Percentiles rank a stretch among this genome's conserved stretches.
Conservation (phyloP, 225 moss, liverwort and hornwort species). For the Climacium dendroides region DNA sequence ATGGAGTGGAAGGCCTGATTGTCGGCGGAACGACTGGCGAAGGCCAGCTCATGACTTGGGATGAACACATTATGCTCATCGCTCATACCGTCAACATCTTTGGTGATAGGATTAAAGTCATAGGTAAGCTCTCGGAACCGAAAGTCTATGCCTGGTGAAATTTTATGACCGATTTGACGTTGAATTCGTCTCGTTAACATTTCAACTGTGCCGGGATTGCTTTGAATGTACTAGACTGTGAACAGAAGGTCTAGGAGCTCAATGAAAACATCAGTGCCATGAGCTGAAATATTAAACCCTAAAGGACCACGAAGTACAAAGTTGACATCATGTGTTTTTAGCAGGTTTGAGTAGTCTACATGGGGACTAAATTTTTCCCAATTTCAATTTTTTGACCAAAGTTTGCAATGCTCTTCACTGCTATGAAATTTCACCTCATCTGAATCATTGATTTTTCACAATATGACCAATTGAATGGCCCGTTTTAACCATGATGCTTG, state of each 20-base stretch:
- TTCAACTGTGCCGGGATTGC: not conserved
- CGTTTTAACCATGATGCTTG: not conserved
- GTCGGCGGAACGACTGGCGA: conserved; percentile 98
- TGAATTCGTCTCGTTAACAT: not conserved
- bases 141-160: not conserved
- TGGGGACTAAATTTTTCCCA: not conserved
- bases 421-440: not conserved
- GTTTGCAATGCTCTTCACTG: not conserved
- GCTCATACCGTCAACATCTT: conserved; percentile 61
- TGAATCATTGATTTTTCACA: not conserved
- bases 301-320: not conserved
- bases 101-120: conserved; percentile 53
- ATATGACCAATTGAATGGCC: not conserved
- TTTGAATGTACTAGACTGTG: not conserved
- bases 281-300: not conserved
- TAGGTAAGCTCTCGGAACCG: conserved; percentile 16
- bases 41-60: conserved; percentile 96
- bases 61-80: conserved; percentile 83
- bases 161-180: not conserved
- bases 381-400: not conserved
- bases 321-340: not conserved
- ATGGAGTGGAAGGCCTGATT: conserved; percentile 62
- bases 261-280: not conserved
- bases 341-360: not conserved
- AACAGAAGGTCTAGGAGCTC: not conserved